A percentile compares a stretch with the other conserved stretches of the same genome.
phyloP scores from a whole-genome alignment of 2,329 filamentous ascomycete genomes.

The Xylaria sp. region DNA sequence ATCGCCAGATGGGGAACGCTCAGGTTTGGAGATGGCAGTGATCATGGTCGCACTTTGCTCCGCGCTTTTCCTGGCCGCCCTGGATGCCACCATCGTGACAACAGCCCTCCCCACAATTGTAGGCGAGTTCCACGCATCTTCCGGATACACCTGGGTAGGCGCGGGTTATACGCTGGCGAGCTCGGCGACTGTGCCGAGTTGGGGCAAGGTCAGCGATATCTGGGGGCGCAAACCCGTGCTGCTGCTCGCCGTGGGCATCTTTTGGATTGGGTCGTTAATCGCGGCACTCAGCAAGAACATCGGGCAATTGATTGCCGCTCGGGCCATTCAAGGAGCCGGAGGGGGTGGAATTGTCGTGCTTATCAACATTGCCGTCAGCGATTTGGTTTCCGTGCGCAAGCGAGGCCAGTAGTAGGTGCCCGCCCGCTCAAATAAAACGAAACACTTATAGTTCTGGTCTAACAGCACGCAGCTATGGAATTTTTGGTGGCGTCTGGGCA shows the following conservation, averaged over 20 bases:
- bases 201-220: constrained; percentile 72
- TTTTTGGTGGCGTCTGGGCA: constrained; percentile 70
- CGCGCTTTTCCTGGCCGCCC: constrained; percentile 63
- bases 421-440: no score
- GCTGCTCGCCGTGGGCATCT: constrained; percentile 61
- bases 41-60: constrained; percentile 51
- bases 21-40: constrained; percentile 46
- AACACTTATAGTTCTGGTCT: no score
- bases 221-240: constrained; percentile 68
- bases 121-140: constrained; percentile 70
- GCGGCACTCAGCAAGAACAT: constrained; percentile 63
- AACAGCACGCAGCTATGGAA: constrained; percentile 53
- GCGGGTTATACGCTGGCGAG: constrained; percentile 78
- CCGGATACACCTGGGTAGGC: constrained; percentile 83
- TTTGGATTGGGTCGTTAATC: constrained; percentile 65
- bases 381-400: constrained; percentile 64
- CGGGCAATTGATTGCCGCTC: constrained; percentile 64
- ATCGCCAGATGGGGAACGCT: constrained; percentile 38
- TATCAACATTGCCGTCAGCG: constrained; percentile 68
- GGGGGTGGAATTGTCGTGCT: constrained; percentile 69
- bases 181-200: constrained; percentile 73
- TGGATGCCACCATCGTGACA: constrained; percentile 72
- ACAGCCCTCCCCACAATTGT: constrained; percentile 75
- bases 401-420: constrained; percentile 57
- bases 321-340: constrained; percentile 67